Evolutionary conservation across 306 rosid species (phyloP).

Genomic region (Glycyrrhiza uralensis): DNA sequence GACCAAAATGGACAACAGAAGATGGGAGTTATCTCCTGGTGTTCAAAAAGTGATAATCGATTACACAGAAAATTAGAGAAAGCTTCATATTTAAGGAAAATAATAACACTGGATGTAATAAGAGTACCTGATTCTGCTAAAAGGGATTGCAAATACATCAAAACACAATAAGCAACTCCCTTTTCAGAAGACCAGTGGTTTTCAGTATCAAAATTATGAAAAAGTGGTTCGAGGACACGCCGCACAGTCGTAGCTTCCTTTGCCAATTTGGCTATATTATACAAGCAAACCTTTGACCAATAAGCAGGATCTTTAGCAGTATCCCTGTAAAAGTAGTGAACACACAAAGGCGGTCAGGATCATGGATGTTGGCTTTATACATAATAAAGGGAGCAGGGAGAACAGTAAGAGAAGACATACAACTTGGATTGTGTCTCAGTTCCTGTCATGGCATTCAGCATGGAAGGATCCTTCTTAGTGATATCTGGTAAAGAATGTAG

Average conservation of each 20-base stretch:
- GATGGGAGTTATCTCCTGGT: conserved; percentile 88
- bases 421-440: conserved; percentile 44
- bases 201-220: conserved; percentile 73
- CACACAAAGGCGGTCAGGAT: conserved; percentile 21
- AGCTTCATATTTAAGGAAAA: neutral
- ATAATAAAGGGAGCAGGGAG: conserved; percentile 16
- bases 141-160: conserved; percentile 76
- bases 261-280: conserved; percentile 74
- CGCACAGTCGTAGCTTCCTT: conserved; percentile 93
- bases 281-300: conserved; percentile 89
- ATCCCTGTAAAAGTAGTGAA: conserved; percentile 54
- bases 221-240: conserved; percentile 88
- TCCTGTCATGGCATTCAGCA: conserved; percentile 27
- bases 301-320: conserved; percentile 68
- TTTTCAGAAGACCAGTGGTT: conserved; percentile 79
- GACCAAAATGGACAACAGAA: conserved; percentile 74
- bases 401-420: conserved; percentile 45
- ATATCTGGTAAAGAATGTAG: conserved; percentile 42
- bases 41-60: conserved; percentile 29
- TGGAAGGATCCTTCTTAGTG: conserved; percentile 38
- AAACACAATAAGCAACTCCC: conserved; percentile 67
- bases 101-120: conserved; percentile 16
- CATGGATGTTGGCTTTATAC: conserved; percentile 17
- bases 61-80: conserved; percentile 11
- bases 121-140: conserved; percentile 79